phyloP scores from a whole-genome alignment of 345 rosid genomes.

The Adansonia digitata region DNA sequence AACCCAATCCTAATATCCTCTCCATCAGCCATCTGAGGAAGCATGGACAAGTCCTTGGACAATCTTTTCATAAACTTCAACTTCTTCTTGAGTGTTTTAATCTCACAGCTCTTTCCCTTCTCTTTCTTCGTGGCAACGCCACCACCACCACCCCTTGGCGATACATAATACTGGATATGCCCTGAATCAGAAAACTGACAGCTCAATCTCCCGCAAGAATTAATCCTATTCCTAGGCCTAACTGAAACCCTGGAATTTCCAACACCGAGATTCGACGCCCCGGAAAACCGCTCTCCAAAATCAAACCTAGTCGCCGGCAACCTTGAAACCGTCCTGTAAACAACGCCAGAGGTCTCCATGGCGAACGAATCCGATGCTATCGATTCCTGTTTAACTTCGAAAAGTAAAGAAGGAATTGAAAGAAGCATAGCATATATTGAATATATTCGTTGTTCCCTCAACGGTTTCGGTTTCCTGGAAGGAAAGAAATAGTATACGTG shows the following conservation, averaged over 20 bases:
- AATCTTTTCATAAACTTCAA: constrained; percentile 29
- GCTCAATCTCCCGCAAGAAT: constrained; percentile 1
- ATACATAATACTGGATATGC: constrained; percentile 27
- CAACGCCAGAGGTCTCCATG: constrained; percentile 10
- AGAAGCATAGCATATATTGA: not conserved
- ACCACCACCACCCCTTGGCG: constrained; percentile 5
- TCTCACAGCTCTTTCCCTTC: constrained; percentile 9
- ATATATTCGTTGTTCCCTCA: not conserved
- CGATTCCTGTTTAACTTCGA: not conserved
- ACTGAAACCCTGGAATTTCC: constrained; percentile 7
- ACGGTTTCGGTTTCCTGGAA: not conserved
- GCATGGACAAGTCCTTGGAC: constrained; percentile 24
- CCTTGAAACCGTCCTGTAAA: not conserved
- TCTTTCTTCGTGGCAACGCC: constrained; percentile 2
- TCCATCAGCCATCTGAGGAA: constrained; percentile 15
- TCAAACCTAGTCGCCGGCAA: not conserved
- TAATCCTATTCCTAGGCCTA: not conserved
- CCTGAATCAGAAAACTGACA: constrained; percentile 30
- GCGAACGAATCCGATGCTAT: not conserved
- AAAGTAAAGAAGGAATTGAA: not conserved
- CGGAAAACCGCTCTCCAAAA: not conserved
- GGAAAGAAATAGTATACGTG: not conserved
- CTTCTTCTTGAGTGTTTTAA: constrained; percentile 23
- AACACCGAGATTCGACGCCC: too few relatives aligned
- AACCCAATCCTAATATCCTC: constrained; percentile 1